Evolutionary conservation across 106 monocot species (phyloP), one percentile per base, ranked within the genome.

Genomic region (Apostasia shenzhenica): DNA sequence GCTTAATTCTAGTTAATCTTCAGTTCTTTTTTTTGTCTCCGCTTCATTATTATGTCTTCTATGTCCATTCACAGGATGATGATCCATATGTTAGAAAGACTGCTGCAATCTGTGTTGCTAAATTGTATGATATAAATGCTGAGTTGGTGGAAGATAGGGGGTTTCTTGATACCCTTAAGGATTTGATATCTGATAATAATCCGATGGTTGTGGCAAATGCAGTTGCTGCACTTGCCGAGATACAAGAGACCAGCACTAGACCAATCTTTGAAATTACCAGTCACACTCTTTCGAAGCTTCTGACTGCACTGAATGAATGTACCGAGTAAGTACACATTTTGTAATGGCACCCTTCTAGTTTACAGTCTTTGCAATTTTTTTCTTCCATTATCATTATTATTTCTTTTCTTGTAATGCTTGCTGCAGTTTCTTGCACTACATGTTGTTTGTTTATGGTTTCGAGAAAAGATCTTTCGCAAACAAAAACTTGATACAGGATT

Each of bases 181-280:
- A 99, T 67, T 81, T 99, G 73, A 99, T 99, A 73, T 99, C 97
- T 65, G 97, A 99, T 72, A 99, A 90, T 71, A 99, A 99, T 87
- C 97, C 97, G 46, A 99, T 99, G 97, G 97, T 99, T 41, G 97
- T 99, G 46, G 97, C 97, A 69, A 99, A 99, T 87, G 97, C 97
- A 46, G 92, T 99, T 53, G 97, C 97, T 55, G 97, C 97, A 40
- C 97, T 99, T 72, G 92, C 97, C 74, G 97, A 99, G 76, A 99
- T 99, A 62, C 87, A 99, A 66, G 97, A 99, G 71, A 85, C 71
- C 41, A 92, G 89, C 67, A 75, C n/a, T 52, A 68, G 77, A n/a
- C 85, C 87, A 66, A 83, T 92, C 54, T 99, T 99, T 90, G 97
- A 99, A 63, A 93, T 99, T 12, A 92, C 92, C 43, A 83, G 87